Conservation (phyloP, 1,139 yeast species). For the Nakaseomyces bracarensis region DNA sequence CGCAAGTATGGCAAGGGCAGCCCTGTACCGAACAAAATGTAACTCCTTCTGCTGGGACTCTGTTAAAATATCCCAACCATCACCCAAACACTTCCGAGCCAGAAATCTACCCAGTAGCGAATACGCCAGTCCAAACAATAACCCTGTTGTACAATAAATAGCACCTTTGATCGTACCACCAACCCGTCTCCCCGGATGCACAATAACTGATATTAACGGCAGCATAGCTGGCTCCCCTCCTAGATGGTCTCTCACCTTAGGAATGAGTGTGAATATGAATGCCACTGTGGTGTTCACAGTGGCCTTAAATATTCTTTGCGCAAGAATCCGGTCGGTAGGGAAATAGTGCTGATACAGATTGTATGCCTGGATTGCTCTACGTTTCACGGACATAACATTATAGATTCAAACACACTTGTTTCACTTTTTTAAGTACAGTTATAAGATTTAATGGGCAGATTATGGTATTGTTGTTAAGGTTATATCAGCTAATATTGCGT, state of each 20-base stretch:
- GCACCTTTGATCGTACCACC: conserved; percentile 41
- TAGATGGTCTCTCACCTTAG: conserved; percentile 31
- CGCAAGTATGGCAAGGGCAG: conserved; percentile 39
- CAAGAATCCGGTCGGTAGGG: conserved; percentile 27
- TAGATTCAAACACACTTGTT: background rate
- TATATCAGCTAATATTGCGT: too few species aligned
- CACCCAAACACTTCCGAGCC: conserved; percentile 35
- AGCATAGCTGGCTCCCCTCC: conserved; percentile 39
- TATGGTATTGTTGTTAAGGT: too few species aligned
- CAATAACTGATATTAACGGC: conserved; percentile 39
- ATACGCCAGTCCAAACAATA: conserved; percentile 38
- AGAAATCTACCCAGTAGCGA: conserved; percentile 37
- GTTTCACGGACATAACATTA: conserved; percentile 3
- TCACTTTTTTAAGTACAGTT: too few species aligned
- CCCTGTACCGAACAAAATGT: conserved; percentile 31
- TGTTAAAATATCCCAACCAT: conserved; percentile 19
- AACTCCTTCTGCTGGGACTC: conserved; percentile 27
- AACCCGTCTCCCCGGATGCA: conserved; percentile 43
- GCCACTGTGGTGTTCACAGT: conserved; percentile 36
- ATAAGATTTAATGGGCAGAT: too few species aligned
- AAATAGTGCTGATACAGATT: conserved; percentile 13
- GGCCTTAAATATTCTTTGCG: conserved; percentile 35
- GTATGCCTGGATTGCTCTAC: conserved; percentile 3
- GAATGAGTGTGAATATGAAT: conserved; percentile 35
- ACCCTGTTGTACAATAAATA: conserved; percentile 36